Evolutionary conservation across 1,284 basidiomycete genomes (phyloP).

Genomic region (Cutaneotrichosporon cavernicola): DNA sequence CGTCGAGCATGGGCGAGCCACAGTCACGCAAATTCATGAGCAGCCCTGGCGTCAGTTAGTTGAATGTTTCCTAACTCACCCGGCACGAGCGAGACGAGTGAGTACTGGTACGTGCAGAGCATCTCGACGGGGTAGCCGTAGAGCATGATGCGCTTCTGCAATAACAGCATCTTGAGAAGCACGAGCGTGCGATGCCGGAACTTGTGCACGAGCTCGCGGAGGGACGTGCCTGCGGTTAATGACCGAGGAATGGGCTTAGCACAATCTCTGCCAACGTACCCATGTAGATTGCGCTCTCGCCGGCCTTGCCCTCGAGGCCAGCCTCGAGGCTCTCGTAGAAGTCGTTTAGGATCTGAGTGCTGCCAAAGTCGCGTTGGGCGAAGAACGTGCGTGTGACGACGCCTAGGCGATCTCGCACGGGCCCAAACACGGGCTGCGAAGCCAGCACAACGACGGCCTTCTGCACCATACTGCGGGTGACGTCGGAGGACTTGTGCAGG

Average conservation of each 20-base stretch:
- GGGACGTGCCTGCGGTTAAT: conserved; percentile 66
- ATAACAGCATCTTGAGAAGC: conserved; percentile 88
- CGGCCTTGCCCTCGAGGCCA: conserved; percentile 43
- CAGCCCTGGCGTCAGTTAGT: conserved; percentile 59
- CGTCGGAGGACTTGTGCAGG: conserved; percentile 77
- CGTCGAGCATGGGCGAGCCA: conserved; percentile 80
- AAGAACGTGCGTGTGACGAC: conserved; percentile 91
- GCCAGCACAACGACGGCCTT: conserved; percentile 96
- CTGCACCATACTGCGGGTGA: conserved; percentile 93
- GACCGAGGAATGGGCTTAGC: neutral
- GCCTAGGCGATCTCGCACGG: conserved; percentile 75
- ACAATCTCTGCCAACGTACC: conserved; percentile 28
- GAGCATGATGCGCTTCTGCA: conserved; percentile 94
- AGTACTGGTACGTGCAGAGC: conserved; percentile 96
- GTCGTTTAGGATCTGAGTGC: conserved; percentile 77
- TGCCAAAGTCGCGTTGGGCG: conserved; percentile 81
- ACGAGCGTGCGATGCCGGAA: conserved; percentile 92
- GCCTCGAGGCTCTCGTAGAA: conserved; percentile 72
- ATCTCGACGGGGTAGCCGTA: conserved; percentile 95
- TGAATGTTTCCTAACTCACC: conserved; percentile 54
- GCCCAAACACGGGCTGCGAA: conserved; percentile 74
- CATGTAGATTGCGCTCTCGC: conserved; percentile 52
- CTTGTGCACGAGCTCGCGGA: conserved; percentile 88
- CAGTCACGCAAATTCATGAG: conserved; percentile 86
- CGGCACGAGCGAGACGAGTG: conserved; percentile 78